Percentiles rank a stretch among this genome's conserved stretches.
Evolutionary conservation across 2,329 filamentous ascomycete genomes (phyloP).

Genomic region (Epichloe elymi): DNA sequence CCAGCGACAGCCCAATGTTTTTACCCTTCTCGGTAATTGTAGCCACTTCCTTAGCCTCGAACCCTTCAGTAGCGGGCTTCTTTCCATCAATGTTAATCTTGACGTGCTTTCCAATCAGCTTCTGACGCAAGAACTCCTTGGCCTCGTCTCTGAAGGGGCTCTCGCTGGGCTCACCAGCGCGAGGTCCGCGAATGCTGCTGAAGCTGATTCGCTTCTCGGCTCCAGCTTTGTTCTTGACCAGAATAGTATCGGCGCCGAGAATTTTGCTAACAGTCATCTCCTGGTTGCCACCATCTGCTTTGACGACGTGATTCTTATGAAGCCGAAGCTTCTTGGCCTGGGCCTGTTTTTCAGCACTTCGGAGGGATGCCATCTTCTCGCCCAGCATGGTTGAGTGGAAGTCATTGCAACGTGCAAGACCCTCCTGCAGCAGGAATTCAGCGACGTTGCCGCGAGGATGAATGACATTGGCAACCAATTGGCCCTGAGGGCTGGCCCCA

Average conservation of each 20-base stretch:
- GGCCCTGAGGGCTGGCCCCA: slow-evolving; percentile 77
- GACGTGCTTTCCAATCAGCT: slow-evolving; percentile 90
- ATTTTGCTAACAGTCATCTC: slow-evolving; percentile 81
- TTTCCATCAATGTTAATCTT: slow-evolving; percentile 80
- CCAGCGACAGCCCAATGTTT: slow-evolving; percentile 71
- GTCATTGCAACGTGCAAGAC: slow-evolving; percentile 84
- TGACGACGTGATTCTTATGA: slow-evolving; percentile 69
- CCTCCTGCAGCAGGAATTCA: slow-evolving; percentile 77
- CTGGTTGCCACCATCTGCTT: slow-evolving; percentile 49
- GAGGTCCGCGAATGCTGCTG: slow-evolving; percentile 89
- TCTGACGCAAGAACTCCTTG: slow-evolving; percentile 91
- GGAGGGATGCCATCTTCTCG: slow-evolving; percentile 70
- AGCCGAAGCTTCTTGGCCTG: slow-evolving; percentile 64
- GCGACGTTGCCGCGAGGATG: slow-evolving; percentile 91
- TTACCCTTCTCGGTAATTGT: slow-evolving; percentile 74
- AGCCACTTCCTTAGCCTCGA: slow-evolving; percentile 88
- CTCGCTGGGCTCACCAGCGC: slow-evolving; percentile 74
- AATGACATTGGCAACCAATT: slow-evolving; percentile 76
- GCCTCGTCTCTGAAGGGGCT: slow-evolving; percentile 82
- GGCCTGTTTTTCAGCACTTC: slow-evolving; percentile 76
- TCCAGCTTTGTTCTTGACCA: slow-evolving; percentile 73
- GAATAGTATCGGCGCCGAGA: slow-evolving; percentile 77
- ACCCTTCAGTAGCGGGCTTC: slow-evolving; percentile 78
- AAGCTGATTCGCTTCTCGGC: slow-evolving; percentile 81
- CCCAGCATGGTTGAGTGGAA: slow-evolving; percentile 91